phyloP scores from a whole-genome alignment of 1,139 yeast genomes.

The Kodamaea anthophila region DNA sequence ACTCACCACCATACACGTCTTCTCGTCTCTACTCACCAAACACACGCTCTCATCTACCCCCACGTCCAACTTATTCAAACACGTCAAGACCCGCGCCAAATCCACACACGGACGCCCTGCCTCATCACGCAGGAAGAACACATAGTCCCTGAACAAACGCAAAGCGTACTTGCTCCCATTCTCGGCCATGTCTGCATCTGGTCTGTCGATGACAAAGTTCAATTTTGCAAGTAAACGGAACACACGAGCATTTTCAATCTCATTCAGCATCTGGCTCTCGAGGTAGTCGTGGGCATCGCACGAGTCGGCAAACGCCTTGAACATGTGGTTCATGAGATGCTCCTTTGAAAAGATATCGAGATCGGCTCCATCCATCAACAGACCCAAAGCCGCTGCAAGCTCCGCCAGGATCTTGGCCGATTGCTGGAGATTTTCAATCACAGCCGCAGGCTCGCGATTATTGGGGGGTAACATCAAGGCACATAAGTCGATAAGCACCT shows the following conservation, averaged over 20 bases:
- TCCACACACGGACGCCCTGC: constrained; percentile 74
- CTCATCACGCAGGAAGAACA: constrained; percentile 80
- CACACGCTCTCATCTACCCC: constrained; percentile 82
- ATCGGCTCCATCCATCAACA: constrained; percentile 9
- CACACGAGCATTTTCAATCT: constrained; percentile 82
- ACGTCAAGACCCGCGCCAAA: constrained; percentile 70
- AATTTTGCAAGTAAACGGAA: constrained; percentile 78
- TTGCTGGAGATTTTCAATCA: constrained; percentile 12
- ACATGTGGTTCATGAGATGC: constrained; percentile 33
- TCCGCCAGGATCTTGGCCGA: constrained; percentile 20
- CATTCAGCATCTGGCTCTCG: constrained; percentile 63
- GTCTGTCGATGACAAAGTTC: constrained; percentile 71
- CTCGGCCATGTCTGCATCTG: constrained; percentile 64
- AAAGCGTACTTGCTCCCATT: constrained; percentile 73
- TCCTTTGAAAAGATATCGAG: constrained; percentile 14
- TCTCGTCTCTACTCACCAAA: constrained; percentile 78
- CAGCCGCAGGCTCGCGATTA: constrained; percentile 12
- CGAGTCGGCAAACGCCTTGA: constrained; percentile 46
- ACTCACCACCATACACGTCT: constrained; percentile 71
- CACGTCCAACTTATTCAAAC: constrained; percentile 85
- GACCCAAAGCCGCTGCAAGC: constrained; percentile 13
- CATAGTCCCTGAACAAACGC: constrained; percentile 73
- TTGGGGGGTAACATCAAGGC: constrained; percentile 32
- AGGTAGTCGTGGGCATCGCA: constrained; percentile 56
- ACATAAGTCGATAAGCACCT: constrained; percentile 52